Conservation (phyloP, 2,329 filamentous ascomycete species). For the Botryotinia convoluta region DNA sequence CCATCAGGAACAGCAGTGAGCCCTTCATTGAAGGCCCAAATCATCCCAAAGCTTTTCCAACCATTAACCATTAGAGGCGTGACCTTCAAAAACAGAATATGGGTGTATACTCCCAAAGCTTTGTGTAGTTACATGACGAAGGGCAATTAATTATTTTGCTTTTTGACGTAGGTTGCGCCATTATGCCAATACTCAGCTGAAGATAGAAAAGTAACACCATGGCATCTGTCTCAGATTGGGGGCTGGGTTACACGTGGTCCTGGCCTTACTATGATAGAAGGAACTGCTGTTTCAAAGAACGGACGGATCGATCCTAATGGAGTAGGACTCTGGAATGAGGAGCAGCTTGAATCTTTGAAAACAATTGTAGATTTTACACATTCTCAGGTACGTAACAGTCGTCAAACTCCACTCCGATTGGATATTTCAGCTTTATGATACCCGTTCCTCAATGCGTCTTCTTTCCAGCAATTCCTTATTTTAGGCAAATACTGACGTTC, state of each 20-base stretch:
- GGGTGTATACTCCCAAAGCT: too few species aligned
- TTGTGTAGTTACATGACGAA: too few species aligned
- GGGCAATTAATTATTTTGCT: too few species aligned
- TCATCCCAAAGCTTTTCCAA: too few species aligned
- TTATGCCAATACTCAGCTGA: slow-evolving; percentile 66
- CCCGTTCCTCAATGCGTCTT: too few species aligned
- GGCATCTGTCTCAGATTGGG: slow-evolving; percentile 81
- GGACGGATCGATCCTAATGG: slow-evolving; percentile 83
- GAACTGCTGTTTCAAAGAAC: slow-evolving; percentile 69
- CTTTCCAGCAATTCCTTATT: too few species aligned
- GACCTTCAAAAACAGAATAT: too few species aligned
- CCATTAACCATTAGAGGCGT: too few species aligned
- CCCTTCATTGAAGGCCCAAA: slow-evolving; percentile 44
- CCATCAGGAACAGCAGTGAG: slow-evolving; percentile 44
- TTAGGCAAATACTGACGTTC: too few species aligned
- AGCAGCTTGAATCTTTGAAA: slow-evolving; percentile 66
- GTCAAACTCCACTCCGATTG: too few species aligned
- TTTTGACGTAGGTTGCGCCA: slow-evolving; percentile 38
- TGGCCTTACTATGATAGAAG: slow-evolving; percentile 72
- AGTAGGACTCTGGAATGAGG: slow-evolving; percentile 78
- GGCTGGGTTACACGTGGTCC: slow-evolving; percentile 75
- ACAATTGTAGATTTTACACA: slow-evolving; percentile 76
- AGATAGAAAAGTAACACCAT: slow-evolving; percentile 73
- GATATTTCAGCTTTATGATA: too few species aligned
- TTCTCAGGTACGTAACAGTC: slow-evolving; percentile 51